Base-by-base conservation (phyloP, 140 eudicot genomes). In the Stevia rebaudiana region DNA sequence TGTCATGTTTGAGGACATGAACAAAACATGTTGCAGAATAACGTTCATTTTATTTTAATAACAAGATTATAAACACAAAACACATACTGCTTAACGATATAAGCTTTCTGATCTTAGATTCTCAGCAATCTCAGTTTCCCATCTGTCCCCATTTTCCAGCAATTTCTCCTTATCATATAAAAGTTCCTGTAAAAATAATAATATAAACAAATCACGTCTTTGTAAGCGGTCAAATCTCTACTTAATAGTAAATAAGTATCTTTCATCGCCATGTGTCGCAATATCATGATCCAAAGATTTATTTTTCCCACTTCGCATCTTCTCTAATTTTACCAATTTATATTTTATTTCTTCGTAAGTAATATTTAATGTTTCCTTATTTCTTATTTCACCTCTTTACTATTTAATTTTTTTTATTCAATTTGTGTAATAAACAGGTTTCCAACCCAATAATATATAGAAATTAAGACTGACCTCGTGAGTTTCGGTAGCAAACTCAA, bases 71-170 rank as follows among this genome's bases (percentile, higher is more conserved):
- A 25, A 56, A 24, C 28, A n/a, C 61, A 44, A 23, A 68, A 63
- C 31, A 31, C 41, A 11, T 5, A 36, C 52, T 4, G 50, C 51
- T 86, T 80, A 89, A 51, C 97, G 97, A 59, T 89, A 89, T 23
- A 89, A 78, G 84, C 92, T 83, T 69, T 92, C 99, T 0, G 99
- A 88, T 69, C 96, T 82, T 33, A 92, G 90, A 75, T 92, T 92
- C 81, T 92, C 99, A 8, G 99, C 99, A 63, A 92, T 92, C 80
- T 92, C 99, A 17, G 97, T 92, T 72, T 92, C 99, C 99, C 99
- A 92, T 60, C 99, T 61, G 69, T 92, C 99, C 36, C 99, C 99
- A 57, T 92, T 92, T 74, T 92, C 99, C 11, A 92, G 94, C 56
- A 92, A 81, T 80, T 92, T 92, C 95, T 92, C 99, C 84, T 92